phyloP scores from a whole-genome alignment of 805 yeast species.

The Yamadazyma akitaensis region DNA sequence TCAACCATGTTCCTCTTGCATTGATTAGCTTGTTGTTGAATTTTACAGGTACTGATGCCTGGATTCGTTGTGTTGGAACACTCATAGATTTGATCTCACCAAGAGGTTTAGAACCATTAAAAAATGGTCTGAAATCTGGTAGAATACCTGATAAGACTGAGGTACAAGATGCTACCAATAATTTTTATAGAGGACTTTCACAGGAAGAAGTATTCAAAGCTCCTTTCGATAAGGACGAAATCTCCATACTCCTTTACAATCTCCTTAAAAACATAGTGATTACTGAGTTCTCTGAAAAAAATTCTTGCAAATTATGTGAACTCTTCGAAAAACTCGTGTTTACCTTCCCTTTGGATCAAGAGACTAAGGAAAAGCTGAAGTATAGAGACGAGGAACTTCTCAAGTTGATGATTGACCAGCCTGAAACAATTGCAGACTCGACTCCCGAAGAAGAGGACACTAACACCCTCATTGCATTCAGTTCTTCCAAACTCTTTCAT shows the following conservation, averaged over 20 bases:
- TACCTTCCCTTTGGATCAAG: conserved; percentile 16
- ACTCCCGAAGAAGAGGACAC: conserved; percentile 9
- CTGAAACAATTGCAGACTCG: conserved; percentile 9
- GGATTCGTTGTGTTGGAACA: conserved; percentile 40
- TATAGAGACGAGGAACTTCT: conserved; percentile 11
- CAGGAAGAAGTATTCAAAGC: not conserved
- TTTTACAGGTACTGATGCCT: conserved; percentile 15
- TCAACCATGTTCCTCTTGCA: conserved; percentile 71
- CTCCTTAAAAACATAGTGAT: conserved; percentile 18
- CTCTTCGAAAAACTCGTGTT: conserved; percentile 20
- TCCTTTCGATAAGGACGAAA: conserved; percentile 16
- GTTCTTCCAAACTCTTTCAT: conserved; percentile 39
- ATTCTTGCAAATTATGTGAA: conserved; percentile 19
- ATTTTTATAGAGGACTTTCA: conserved; percentile 1
- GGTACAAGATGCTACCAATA: not conserved
- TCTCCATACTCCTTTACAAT: conserved; percentile 19
- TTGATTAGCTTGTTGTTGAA: conserved; percentile 45
- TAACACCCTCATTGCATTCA: conserved; percentile 37
- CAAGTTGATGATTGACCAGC: conserved; percentile 14
- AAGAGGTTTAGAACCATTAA: conserved; percentile 42
- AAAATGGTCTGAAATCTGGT: not conserved
- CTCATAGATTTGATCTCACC: conserved; percentile 59
- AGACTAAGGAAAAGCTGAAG: not conserved
- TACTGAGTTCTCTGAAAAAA: conserved; percentile 12
- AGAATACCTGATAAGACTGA: not conserved